Percentiles rank a stretch among this genome's conserved stretches.
Conservation (phyloP, 2,329 filamentous ascomycete genomes). For the Penicillium sp. region DNA sequence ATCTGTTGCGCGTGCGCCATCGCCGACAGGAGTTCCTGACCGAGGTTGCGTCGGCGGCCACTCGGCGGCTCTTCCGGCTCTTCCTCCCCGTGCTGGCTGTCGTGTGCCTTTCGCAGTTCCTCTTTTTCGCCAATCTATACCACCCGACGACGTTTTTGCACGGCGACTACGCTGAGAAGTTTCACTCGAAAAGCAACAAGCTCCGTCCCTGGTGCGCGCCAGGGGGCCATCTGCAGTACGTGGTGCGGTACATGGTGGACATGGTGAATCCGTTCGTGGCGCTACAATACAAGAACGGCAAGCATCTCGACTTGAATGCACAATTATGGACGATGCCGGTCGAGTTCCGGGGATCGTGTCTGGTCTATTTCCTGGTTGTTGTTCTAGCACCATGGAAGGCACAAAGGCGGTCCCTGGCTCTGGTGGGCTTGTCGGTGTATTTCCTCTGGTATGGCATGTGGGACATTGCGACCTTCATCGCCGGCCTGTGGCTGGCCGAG, state of each 20-base stretch:
- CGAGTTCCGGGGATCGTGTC: constrained; percentile 22
- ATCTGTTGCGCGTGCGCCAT: constrained; percentile 40
- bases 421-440: constrained; percentile 1
- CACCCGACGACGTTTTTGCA: not conserved
- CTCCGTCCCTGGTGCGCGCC: constrained; percentile 5
- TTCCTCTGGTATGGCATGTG: constrained; percentile 6
- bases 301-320: constrained; percentile 16
- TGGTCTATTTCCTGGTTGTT: constrained; percentile 18
- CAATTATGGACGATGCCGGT: constrained; percentile 25
- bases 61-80: constrained; percentile 29
- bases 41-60: constrained; percentile 17
- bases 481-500: constrained; percentile 8
- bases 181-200: not conserved
- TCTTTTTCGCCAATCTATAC: constrained; percentile 20
- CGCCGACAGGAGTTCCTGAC: not conserved
- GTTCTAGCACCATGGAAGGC: constrained; percentile 6
- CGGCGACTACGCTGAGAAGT: not conserved
- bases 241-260: constrained; percentile 2
- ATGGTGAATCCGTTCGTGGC: constrained; percentile 3
- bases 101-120: constrained; percentile 20
- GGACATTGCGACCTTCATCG: constrained; percentile 9
- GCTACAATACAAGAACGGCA: not conserved
- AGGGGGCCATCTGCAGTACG: not conserved
- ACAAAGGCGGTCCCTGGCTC: not conserved
- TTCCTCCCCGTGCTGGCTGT: constrained; percentile 25